Evolutionary conservation across 352 stramenopile species (phyloP), one percentile per base, ranked within the genome.

Genomic region (Pythium phragmitis): DNA sequence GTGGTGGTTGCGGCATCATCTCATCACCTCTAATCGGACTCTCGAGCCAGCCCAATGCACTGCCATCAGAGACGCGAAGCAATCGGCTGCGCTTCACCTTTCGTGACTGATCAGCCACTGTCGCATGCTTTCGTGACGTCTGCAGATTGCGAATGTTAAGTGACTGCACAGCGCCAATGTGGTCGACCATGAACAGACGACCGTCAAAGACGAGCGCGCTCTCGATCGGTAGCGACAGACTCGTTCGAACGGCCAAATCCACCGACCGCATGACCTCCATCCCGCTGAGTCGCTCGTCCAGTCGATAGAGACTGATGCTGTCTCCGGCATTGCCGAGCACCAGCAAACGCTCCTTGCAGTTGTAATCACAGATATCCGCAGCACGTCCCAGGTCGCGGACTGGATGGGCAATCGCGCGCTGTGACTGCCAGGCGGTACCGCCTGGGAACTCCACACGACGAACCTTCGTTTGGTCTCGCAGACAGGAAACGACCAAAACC

Each of bases 191-290:
- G 53, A 39, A 42, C 5, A 60, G 37, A 26, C 12, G 26, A 49
- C 53, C 53, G 16, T 60, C 53, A 28, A 45, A 37, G 5, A 60
- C 11, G 2, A 50, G 14, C 4, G 37, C 53, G 12, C 39, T 45
- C 4, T 49, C 28, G 12, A 60, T 37, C 23, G 53, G 53, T 13
- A 60, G 53, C 9, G 36, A 39, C 9, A 60, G 41, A 41, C 37
- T 60, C 12, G 53, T 51, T 7, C 37, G 13, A 23, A n/a, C 26
- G 4, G 21, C 14, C 7, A 54, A 17, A 33, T 60, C 26, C 19
- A 60, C 37, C 2, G 53, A 60, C 23, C 53, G 37, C 39, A 60
- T 41, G 37, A 60, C 53, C 30, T 60, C 53, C 53, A 60, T 60
- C 6, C 37, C 36, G 0, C 39, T 39, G 7, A 60, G 41, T 12